phyloP scores from a whole-genome alignment of 2,329 filamentous ascomycete species.

The Tolypocladium endophyticum region DNA sequence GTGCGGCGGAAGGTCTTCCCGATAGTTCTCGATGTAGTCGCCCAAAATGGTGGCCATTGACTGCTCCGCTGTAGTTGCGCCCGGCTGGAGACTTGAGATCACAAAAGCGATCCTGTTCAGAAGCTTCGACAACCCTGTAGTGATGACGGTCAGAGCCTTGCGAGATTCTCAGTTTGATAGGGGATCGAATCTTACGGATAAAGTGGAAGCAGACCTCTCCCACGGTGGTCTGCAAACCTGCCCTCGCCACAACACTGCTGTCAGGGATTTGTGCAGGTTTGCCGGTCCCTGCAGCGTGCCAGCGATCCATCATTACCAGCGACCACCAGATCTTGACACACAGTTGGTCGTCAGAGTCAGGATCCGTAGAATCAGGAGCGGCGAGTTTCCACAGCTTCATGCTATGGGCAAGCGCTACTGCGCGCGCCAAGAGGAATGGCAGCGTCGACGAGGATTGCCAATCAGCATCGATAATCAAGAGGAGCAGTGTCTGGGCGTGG shows the following conservation, averaged over 20 bases:
- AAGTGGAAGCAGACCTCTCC: slow-evolving; percentile 56
- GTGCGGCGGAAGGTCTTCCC: slow-evolving; percentile 49
- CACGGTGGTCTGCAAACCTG: slow-evolving; percentile 48
- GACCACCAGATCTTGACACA: slow-evolving; percentile 61
- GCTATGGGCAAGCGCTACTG: slow-evolving; percentile 54
- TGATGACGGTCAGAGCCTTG: neutral
- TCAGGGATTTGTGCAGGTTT: slow-evolving; percentile 53
- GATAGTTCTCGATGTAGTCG: slow-evolving; percentile 47
- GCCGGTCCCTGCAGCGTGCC: slow-evolving; percentile 59
- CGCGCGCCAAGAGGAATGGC: slow-evolving; percentile 48
- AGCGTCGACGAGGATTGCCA: slow-evolving; percentile 34
- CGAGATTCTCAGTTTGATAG: neutral
- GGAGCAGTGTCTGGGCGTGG: slow-evolving; percentile 55
- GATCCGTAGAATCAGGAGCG: slow-evolving; percentile 35
- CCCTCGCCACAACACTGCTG: slow-evolving; percentile 46
- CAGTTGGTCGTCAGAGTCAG: slow-evolving; percentile 52
- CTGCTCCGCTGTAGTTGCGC: slow-evolving; percentile 21
- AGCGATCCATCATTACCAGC: slow-evolving; percentile 60
- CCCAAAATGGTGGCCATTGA: slow-evolving; percentile 21
- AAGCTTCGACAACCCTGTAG: slow-evolving; percentile 43
- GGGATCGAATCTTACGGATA: slow-evolving; percentile 40
- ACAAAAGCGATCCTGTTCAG: slow-evolving; percentile 31
- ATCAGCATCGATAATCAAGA: slow-evolving; percentile 57
- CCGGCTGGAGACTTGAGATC: slow-evolving; percentile 24
- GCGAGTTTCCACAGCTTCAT: slow-evolving; percentile 44